Percentiles rank a stretch among this genome's conserved stretches.
Conservation (phyloP, 805 yeast genomes). For the Starmerella scarabaei region DNA sequence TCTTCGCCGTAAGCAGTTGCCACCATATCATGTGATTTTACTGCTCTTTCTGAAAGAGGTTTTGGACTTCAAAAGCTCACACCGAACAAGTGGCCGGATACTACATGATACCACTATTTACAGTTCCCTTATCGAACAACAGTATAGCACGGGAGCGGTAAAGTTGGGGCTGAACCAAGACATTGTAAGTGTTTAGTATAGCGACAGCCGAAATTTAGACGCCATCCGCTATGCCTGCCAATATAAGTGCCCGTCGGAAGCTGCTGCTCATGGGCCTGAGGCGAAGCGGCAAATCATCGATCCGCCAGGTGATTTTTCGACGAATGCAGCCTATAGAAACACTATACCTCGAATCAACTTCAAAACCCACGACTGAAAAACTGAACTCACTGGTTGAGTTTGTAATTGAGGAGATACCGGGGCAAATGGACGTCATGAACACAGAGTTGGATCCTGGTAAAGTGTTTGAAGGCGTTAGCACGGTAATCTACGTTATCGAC, state of each 20-base stretch:
- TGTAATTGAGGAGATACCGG: conserved; percentile 88
- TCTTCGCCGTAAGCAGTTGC: too few species aligned
- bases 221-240: too few species aligned
- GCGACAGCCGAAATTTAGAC: too few species aligned
- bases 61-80: too few species aligned
- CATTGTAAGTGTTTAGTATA: too few species aligned
- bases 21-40: too few species aligned
- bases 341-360: conserved; percentile 74
- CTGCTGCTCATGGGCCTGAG: conserved; percentile 77
- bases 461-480: conserved; percentile 70
- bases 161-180: too few species aligned
- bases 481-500: conserved; percentile 87
- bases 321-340: conserved; percentile 94
- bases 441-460: conserved; percentile 62
- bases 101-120: too few species aligned
- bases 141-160: too few species aligned
- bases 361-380: conserved; percentile 75
- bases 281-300: conserved; percentile 74
- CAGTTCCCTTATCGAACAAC: too few species aligned
- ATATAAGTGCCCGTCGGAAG: conserved; percentile 6
- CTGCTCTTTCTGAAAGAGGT: too few species aligned
- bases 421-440: conserved; percentile 80
- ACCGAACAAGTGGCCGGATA: too few species aligned
- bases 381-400: conserved; percentile 74
- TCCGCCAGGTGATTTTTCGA: conserved; percentile 89